phyloP scores from a whole-genome alignment of 148 eudicot genomes.

The Polygonum maritimum region DNA sequence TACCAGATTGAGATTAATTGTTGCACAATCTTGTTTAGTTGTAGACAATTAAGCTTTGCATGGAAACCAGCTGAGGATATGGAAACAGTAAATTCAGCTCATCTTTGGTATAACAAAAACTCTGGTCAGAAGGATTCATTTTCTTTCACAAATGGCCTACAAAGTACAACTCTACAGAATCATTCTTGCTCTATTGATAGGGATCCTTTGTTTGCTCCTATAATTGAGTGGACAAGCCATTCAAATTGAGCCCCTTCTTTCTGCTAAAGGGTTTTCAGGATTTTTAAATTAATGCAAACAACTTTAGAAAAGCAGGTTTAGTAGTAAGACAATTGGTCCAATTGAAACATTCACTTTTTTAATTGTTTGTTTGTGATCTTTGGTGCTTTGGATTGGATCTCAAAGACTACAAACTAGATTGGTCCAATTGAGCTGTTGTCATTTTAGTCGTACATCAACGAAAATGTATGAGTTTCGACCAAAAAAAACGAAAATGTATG shows the following conservation, averaged over 20 bases:
- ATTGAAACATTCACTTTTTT: background rate
- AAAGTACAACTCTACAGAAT: too few relatives aligned
- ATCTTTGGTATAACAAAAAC: background rate
- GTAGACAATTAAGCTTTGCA: background rate
- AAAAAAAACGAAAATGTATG: too few relatives aligned
- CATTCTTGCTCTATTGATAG: background rate
- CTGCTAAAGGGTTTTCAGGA: background rate
- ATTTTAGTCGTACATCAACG: too few relatives aligned
- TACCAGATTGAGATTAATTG: background rate
- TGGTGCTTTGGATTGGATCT: background rate
- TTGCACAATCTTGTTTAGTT: background rate
- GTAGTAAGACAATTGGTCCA: background rate
- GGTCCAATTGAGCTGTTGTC: too few relatives aligned
- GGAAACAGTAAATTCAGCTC: background rate
- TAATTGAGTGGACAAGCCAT: background rate
- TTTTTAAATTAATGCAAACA: background rate
- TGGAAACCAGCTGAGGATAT: background rate
- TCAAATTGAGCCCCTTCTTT: background rate
- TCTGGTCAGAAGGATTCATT: too few relatives aligned
- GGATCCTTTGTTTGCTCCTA: background rate
- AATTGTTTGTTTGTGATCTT: too few relatives aligned
- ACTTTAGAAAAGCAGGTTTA: background rate
- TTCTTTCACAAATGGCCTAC: too few relatives aligned
- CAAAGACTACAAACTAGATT: background rate
- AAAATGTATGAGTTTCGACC: too few relatives aligned